Evolutionary conservation across 805 yeast genomes (phyloP).

Genomic region (Monosporozyma aerobia): DNA sequence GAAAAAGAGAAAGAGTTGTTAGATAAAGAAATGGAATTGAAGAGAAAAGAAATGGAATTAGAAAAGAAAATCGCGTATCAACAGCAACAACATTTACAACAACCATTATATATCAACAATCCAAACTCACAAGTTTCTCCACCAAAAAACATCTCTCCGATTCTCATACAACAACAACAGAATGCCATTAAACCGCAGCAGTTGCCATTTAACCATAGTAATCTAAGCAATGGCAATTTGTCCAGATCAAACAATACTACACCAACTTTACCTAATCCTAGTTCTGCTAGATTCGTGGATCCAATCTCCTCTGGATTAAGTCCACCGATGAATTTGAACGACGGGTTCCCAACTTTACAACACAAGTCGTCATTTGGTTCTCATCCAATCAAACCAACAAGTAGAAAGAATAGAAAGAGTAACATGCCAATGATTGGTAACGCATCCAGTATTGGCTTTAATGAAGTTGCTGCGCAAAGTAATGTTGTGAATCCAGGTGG

Average conservation of each 20-base stretch:
- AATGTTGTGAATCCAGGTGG: conserved; percentile 1
- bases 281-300: conserved; percentile 16
- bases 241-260: conserved; percentile 1
- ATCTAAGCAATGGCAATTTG: background rate
- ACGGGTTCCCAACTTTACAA: conserved; percentile 4
- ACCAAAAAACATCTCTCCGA: background rate
- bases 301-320: conserved; percentile 12
- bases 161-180: background rate
- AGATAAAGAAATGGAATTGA: conserved; percentile 24
- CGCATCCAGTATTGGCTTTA: conserved; percentile 20
- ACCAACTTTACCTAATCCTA: conserved; percentile 1
- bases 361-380: conserved; percentile 6
- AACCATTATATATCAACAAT: conserved; percentile 1
- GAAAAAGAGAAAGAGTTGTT: conserved; percentile 24
- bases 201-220: background rate
- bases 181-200: conserved; percentile 1
- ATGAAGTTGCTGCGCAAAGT: conserved; percentile 7
- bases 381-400: conserved; percentile 22
- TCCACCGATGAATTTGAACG: conserved; percentile 6
- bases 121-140: background rate
- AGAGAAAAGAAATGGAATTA: conserved; percentile 1
- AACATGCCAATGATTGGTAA: conserved; percentile 23
- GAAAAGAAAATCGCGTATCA: background rate
- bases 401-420: conserved; percentile 28
- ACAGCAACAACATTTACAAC: conserved; percentile 2